Percentiles rank a stretch among this genome's conserved stretches.
Conservation (phyloP, 345 rosid genomes). For the Salix viminalis region DNA sequence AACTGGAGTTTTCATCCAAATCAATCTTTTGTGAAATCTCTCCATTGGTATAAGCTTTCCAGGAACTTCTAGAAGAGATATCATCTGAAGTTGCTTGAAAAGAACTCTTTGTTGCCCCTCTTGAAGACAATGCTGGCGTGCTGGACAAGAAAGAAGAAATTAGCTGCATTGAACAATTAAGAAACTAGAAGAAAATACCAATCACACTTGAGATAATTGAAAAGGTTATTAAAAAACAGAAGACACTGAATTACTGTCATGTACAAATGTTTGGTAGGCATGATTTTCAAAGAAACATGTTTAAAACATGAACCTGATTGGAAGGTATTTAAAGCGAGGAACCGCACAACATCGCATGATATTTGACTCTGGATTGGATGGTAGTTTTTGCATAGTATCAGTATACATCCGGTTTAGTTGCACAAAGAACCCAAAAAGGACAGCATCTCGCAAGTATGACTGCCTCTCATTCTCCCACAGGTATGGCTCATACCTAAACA, state of each 20-base stretch:
- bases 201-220: not conserved
- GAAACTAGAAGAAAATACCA: not conserved
- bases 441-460: constrained; percentile 86
- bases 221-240: not conserved
- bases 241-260: not conserved
- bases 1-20: constrained; percentile 60
- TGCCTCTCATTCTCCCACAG: constrained; percentile 94
- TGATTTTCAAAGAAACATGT: not conserved
- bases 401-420: constrained; percentile 90
- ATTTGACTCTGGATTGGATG: constrained; percentile 86
- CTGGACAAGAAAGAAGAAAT: constrained; percentile 7
- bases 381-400: constrained; percentile 79
- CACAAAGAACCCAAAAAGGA: constrained; percentile 97
- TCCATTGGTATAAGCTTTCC: constrained; percentile 65
- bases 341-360: constrained; percentile 88
- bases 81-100: constrained; percentile 47
- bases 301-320: constrained; percentile 61
- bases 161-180: not conserved
- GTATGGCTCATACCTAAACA: constrained; percentile 77
- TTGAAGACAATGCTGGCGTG: constrained; percentile 82
- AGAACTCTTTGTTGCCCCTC: constrained; percentile 56
- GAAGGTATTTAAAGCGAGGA: constrained; percentile 96
- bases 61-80: constrained; percentile 51
- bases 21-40: constrained; percentile 60
- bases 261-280: not conserved